These are phyloP conservation scores for Claviceps sp. DNA, from an alignment of 2,329 filamentous ascomycete genomes.

Conservation along the genomic window DNA sequence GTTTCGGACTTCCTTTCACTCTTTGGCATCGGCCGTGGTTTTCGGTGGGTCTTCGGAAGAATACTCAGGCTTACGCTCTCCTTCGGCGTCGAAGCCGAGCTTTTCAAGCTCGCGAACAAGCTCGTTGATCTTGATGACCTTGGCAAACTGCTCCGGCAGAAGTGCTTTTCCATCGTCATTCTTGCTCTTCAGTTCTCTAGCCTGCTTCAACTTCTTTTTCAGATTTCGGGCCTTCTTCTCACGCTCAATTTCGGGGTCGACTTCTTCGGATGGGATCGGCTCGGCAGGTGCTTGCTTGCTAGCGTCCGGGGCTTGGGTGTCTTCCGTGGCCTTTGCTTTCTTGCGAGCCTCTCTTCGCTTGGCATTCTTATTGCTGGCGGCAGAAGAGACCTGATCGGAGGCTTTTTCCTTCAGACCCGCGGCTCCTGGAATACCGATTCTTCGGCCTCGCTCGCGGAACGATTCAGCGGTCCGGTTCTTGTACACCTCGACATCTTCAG, in stretches of 20 bases:
- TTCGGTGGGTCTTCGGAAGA: slow-evolving; percentile 1
- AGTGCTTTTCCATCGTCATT: slow-evolving; percentile 75
- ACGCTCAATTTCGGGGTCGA: slow-evolving; percentile 61
- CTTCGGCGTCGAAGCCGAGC: slow-evolving; percentile 71
- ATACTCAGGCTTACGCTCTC: slow-evolving; percentile 36
- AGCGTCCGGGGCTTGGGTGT: slow-evolving; percentile 49
- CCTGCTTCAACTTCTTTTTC: slow-evolving; percentile 90
- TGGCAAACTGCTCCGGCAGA: slow-evolving; percentile 88
- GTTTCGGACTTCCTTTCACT: background rate
- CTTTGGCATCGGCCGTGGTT: background rate
- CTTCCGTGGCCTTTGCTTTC: slow-evolving; percentile 40
- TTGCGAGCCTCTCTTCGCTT: slow-evolving; percentile 51
- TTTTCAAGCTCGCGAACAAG: slow-evolving; percentile 76
- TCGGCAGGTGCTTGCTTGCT: slow-evolving; percentile 13
- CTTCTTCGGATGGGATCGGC: slow-evolving; percentile 24
- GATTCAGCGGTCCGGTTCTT: slow-evolving; percentile 81
- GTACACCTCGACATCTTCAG: slow-evolving; percentile 93
- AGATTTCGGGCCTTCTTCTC: slow-evolving; percentile 89
- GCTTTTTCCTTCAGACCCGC: slow-evolving; percentile 40
- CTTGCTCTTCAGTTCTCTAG: slow-evolving; percentile 78
- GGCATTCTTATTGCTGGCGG: slow-evolving; percentile 68
- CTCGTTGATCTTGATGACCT: slow-evolving; percentile 95
- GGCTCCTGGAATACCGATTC: slow-evolving; percentile 59
- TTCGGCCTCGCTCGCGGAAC: slow-evolving; percentile 59
- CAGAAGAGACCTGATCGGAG: slow-evolving; percentile 31